A percentile compares a stretch with the other conserved stretches of the same genome.
phyloP scores from a whole-genome alignment of 495 filamentous ascomycete species.

The Penicillium pulvis region DNA sequence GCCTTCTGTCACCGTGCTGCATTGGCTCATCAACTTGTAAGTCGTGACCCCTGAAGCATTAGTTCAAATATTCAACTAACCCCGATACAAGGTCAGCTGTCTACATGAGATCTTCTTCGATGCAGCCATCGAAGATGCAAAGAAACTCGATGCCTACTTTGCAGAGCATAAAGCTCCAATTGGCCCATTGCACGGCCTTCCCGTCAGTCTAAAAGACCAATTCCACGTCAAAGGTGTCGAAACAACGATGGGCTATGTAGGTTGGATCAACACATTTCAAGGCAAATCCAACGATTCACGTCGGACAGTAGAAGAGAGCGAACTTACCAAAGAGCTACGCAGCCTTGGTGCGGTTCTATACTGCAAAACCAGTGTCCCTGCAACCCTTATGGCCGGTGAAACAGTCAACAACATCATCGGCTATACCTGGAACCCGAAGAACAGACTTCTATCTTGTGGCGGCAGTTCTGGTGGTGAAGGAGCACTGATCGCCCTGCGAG shows the following conservation, averaged over 20 bases:
- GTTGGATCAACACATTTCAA: slow-evolving; percentile 55
- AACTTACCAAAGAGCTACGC: slow-evolving; percentile 55
- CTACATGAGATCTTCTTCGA: slow-evolving; percentile 67
- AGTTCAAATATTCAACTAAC: neutral
- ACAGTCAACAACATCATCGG: slow-evolving; percentile 59
- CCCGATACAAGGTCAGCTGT: slow-evolving; percentile 50
- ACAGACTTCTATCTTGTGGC: slow-evolving; percentile 49
- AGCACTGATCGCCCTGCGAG: slow-evolving; percentile 55
- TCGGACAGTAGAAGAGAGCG: slow-evolving; percentile 43
- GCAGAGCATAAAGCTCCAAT: slow-evolving; percentile 46
- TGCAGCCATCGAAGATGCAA: slow-evolving; percentile 59
- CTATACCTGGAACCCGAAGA: slow-evolving; percentile 53
- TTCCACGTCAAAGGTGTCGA: slow-evolving; percentile 68
- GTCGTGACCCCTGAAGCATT: neutral
- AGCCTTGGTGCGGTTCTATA: slow-evolving; percentile 62
- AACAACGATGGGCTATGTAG: slow-evolving; percentile 65
- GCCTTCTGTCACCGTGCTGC: slow-evolving; percentile 61
- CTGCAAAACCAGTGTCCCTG: slow-evolving; percentile 66
- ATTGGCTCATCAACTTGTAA: slow-evolving; percentile 58
- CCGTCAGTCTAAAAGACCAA: slow-evolving; percentile 69
- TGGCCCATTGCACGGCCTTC: slow-evolving; percentile 66
- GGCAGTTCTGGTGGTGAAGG: slow-evolving; percentile 68
- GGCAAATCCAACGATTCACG: slow-evolving; percentile 46
- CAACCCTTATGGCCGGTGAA: slow-evolving; percentile 62
- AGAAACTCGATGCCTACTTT: slow-evolving; percentile 59